A percentile compares a stretch with the other conserved stretches of the same genome.
These are phyloP conservation scores for Allomyces macrogynus DNA, from an alignment of 192 early-diverging fungal genomes.

Conservation along the genomic window DNA sequence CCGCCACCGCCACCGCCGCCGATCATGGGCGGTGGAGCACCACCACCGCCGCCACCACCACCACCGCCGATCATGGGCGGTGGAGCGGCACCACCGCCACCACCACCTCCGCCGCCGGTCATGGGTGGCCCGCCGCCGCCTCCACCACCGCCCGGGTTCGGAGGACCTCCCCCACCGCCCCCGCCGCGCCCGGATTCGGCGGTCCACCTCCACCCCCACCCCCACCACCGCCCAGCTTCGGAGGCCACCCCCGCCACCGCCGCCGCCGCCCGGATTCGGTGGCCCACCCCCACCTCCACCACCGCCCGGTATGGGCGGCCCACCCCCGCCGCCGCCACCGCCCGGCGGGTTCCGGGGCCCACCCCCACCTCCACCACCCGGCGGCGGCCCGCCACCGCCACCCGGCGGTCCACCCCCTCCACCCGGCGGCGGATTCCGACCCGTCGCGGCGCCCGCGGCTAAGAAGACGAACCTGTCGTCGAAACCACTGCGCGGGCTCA, in stretches of 20 bases:
- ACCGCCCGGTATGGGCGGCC: neutral
- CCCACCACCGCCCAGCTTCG: too few species aligned
- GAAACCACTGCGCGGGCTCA: conserved; percentile 32
- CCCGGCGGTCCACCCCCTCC: conserved; percentile 10
- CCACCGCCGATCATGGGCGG: neutral
- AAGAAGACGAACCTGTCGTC: conserved; percentile 21
- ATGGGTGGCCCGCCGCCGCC: neutral
- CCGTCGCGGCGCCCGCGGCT: conserved; percentile 3
- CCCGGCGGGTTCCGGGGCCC: conserved; percentile 5
- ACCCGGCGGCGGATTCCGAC: neutral
- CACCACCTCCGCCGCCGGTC: conserved; percentile 5
- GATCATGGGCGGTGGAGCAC: neutral
- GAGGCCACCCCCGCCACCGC: neutral
- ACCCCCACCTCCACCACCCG: conserved; percentile 13
- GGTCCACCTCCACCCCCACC: conserved; percentile 5
- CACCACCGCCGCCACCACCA: conserved; percentile 9
- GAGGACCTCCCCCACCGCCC: conserved; percentile 2
- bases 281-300: conserved; percentile 5
- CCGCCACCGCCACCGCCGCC: conserved; percentile 8
- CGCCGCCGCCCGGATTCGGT: conserved; percentile 5
- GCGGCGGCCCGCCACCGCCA: conserved; percentile 4
- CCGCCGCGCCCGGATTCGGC: conserved; percentile 3
- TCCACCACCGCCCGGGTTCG: conserved; percentile 6
- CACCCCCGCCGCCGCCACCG: conserved; percentile 15
- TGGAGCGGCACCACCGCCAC: conserved; percentile 3